A percentile compares a stretch with the other conserved stretches of the same genome.
phyloP scores from a whole-genome alignment of 2,329 filamentous ascomycete genomes.

The Curvularia hawaiiensis region DNA sequence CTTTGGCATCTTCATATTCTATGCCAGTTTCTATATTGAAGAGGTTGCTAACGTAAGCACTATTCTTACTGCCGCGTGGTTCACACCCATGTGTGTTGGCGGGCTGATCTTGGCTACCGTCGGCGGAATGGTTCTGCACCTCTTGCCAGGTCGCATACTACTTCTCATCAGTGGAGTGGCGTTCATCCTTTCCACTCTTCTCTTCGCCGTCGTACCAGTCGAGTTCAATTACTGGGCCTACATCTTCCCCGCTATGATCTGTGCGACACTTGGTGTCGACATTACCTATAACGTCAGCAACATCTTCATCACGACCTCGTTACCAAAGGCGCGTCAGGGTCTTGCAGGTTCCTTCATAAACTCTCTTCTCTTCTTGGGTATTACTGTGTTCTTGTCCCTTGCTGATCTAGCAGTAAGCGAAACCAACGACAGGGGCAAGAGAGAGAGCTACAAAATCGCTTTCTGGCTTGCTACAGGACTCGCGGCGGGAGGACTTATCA shows the following conservation, averaged over 20 bases:
- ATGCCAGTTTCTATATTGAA: constrained; percentile 47
- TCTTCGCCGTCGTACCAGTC: constrained; percentile 44
- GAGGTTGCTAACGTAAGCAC: constrained; percentile 36
- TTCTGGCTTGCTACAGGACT: constrained; percentile 46
- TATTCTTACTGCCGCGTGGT: constrained; percentile 43
- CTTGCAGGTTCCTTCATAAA: constrained; percentile 46
- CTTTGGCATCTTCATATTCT: constrained; percentile 48
- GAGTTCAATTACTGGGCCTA: constrained; percentile 46
- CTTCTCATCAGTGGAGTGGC: constrained; percentile 39
- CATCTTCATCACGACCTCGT: constrained; percentile 45
- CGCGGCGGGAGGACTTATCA: constrained; percentile 34
- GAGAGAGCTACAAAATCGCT: constrained; percentile 44
- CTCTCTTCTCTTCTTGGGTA: constrained; percentile 44
- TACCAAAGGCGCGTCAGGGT: constrained; percentile 43
- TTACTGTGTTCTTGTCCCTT: constrained; percentile 44
- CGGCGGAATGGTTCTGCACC: constrained; percentile 43
- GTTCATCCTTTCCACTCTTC: constrained; percentile 38
- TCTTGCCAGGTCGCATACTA: constrained; percentile 41
- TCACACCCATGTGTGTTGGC: constrained; percentile 44
- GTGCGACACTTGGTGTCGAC: constrained; percentile 46
- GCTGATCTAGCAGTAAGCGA: constrained; percentile 45
- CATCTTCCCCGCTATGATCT: constrained; percentile 52
- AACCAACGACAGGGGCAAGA: constrained; percentile 36
- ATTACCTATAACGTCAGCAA: constrained; percentile 47
- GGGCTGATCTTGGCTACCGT: constrained; percentile 43